Percentiles rank a stretch among this genome's conserved stretches.
Conservation (phyloP, 176 grass and related monocot species). For the Elaeis guineensis region DNA sequence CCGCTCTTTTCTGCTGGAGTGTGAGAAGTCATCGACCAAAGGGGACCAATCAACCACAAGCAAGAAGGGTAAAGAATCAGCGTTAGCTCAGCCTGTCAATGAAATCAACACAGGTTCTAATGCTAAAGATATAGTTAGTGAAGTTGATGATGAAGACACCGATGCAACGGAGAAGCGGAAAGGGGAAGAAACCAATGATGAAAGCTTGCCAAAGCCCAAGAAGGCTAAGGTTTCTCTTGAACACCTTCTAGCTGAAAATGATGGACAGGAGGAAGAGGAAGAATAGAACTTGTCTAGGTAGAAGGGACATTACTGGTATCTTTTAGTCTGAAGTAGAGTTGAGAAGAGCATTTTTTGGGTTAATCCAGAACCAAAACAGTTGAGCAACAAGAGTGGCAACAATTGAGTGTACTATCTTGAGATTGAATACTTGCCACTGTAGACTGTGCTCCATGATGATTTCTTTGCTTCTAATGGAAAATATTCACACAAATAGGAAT, state of each 20-base stretch:
- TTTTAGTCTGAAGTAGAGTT: too few species aligned
- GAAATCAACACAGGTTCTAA: constrained; percentile 1
- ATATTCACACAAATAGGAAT: too few species aligned
- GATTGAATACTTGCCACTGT: too few species aligned
- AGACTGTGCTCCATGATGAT: too few species aligned
- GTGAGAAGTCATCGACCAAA: constrained; percentile 43
- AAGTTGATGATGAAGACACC: constrained; percentile 22
- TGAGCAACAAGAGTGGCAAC: too few species aligned
- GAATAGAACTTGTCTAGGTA: too few species aligned
- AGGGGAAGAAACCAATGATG: constrained; percentile 16
- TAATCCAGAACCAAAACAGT: too few species aligned
- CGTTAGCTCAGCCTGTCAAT: constrained; percentile 13
- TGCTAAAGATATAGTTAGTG: constrained; percentile 15
- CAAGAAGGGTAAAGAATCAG: constrained; percentile 26
- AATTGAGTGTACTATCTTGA: too few species aligned
- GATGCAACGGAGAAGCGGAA: constrained; percentile 55
- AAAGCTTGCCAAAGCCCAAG: constrained; percentile 22
- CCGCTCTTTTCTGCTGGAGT: constrained; percentile 49
- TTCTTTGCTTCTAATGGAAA: too few species aligned
- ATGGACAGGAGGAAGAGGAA: constrained; percentile 42
- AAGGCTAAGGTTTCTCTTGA: constrained; percentile 71
- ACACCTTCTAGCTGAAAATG: constrained; percentile 62
- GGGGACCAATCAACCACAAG: constrained; percentile 23
- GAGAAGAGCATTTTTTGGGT: too few species aligned
- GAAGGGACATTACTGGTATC: too few species aligned